These are phyloP conservation scores for Styphnolobium japonicum DNA, from an alignment of 306 rosid species.

Conservation along the genomic window DNA sequence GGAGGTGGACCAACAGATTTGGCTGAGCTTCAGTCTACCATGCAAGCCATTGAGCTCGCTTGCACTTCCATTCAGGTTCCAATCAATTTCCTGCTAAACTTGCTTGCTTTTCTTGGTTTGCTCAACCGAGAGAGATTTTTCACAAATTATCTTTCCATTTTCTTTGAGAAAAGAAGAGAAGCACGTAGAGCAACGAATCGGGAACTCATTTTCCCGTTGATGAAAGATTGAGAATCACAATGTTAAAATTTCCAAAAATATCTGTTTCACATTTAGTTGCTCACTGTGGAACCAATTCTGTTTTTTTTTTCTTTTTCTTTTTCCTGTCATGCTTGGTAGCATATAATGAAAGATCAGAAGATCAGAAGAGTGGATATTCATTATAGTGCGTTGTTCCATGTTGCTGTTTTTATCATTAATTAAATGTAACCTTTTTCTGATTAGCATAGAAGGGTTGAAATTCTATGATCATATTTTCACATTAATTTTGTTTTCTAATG, in stretches of 20 bases:
- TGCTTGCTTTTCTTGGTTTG: neutral
- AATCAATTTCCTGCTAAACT: neutral
- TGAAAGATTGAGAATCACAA: neutral
- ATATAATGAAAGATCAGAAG: neutral
- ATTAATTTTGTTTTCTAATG: too few relatives aligned
- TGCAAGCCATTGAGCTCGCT: conserved; percentile 82
- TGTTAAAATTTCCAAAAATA: neutral
- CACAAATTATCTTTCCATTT: neutral
- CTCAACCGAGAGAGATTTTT: neutral
- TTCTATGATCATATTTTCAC: neutral
- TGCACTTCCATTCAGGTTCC: conserved; percentile 84
- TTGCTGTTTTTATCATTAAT: neutral
- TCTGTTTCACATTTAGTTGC: neutral
- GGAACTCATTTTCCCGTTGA: neutral
- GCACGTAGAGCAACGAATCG: neutral
- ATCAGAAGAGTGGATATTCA: neutral
- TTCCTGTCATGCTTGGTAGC: neutral
- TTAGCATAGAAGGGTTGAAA: neutral
- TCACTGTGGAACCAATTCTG: neutral
- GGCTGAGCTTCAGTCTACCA: conserved; percentile 76
- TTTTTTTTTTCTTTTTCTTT: neutral
- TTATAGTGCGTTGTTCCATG: neutral
- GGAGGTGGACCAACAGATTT: conserved; percentile 41
- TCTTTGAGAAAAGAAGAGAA: neutral
- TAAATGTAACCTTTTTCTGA: neutral